Percentiles rank a stretch among this genome's conserved stretches.
These are phyloP conservation scores for Clathrospora elynae DNA, from an alignment of 2,329 filamentous ascomycete genomes.

Conservation along the genomic window DNA sequence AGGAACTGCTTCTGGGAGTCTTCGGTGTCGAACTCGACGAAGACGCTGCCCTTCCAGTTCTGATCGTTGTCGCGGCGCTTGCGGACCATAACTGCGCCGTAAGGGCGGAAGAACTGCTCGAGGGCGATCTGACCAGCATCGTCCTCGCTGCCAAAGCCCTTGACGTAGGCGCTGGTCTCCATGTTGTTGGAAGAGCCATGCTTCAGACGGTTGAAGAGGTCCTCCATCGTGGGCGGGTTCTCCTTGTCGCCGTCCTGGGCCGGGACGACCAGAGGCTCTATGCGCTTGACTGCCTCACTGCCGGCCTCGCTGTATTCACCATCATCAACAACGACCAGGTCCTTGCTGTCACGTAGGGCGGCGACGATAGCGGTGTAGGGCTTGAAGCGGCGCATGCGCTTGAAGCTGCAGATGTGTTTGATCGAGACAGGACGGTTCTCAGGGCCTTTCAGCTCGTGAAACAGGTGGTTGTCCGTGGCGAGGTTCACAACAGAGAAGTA, in stretches of 20 bases:
- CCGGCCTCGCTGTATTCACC: slow-evolving; percentile 60
- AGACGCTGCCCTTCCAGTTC: slow-evolving; percentile 93
- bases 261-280: slow-evolving; percentile 61
- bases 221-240: slow-evolving; percentile 32
- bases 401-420: slow-evolving; percentile 80
- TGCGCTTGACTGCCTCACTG: slow-evolving; percentile 66
- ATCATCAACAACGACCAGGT: slow-evolving; percentile 75
- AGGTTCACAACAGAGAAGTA: slow-evolving; percentile 95
- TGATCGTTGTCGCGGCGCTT: slow-evolving; percentile 74
- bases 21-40: slow-evolving; percentile 85
- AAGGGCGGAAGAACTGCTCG: slow-evolving; percentile 85
- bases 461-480: slow-evolving; percentile 84
- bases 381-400: slow-evolving; percentile 95
- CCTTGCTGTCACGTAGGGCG: slow-evolving; percentile 77
- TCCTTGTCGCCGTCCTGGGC: slow-evolving; percentile 38
- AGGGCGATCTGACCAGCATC: slow-evolving; percentile 88
- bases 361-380: slow-evolving; percentile 81
- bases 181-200: slow-evolving; percentile 68
- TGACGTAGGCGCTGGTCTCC: slow-evolving; percentile 81
- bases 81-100: slow-evolving; percentile 79
- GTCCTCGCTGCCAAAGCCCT: slow-evolving; percentile 89
- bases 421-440: slow-evolving; percentile 83
- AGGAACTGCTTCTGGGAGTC: slow-evolving; percentile 82
- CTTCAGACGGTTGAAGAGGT: slow-evolving; percentile 57
- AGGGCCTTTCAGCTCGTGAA: slow-evolving; percentile 74